phyloP scores from a whole-genome alignment of 176 grass and related monocot species.

The Phyllostachys edulis region DNA sequence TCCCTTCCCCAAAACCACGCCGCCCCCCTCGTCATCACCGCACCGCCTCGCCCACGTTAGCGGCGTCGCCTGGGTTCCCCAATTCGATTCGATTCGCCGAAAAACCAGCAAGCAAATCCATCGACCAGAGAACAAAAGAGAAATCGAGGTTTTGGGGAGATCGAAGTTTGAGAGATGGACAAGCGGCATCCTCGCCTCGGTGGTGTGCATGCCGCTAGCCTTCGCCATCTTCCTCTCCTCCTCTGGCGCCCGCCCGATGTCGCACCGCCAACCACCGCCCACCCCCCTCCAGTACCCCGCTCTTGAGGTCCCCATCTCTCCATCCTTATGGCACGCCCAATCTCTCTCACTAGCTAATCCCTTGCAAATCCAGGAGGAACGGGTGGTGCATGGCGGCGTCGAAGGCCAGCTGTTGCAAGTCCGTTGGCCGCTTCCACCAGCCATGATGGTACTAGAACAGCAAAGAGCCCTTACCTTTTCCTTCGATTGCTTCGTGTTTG shows the following conservation, averaged over 20 bases:
- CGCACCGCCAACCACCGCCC: constrained; percentile 44
- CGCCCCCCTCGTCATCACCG: too few species aligned
- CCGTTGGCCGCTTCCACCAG: constrained; percentile 63
- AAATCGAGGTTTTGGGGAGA: not conserved
- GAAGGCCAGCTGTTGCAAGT: constrained; percentile 50
- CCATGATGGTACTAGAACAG: constrained; percentile 36
- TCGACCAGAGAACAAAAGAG: not conserved
- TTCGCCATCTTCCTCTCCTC: constrained; percentile 67
- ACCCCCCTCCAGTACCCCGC: constrained; percentile 34
- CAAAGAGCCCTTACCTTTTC: not conserved
- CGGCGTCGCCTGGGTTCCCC: too few species aligned
- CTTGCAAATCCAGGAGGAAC: constrained; percentile 45
- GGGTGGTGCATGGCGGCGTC: constrained; percentile 60
- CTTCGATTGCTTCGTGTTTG: not conserved
- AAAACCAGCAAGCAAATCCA: not conserved
- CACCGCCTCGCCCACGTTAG: too few species aligned
- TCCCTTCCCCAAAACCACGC: too few species aligned
- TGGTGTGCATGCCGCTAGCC: constrained; percentile 55
- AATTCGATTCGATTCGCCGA: too few species aligned
- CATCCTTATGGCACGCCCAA: not conserved
- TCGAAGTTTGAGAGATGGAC: constrained; percentile 47
- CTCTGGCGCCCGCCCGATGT: constrained; percentile 66
- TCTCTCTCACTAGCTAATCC: not conserved
- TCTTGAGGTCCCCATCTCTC: not conserved
- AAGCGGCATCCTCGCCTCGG: constrained; percentile 53